These are phyloP conservation scores for Monoraphidium neglectum DNA, from an alignment of 139 green algal species.

Conservation along the genomic window DNA sequence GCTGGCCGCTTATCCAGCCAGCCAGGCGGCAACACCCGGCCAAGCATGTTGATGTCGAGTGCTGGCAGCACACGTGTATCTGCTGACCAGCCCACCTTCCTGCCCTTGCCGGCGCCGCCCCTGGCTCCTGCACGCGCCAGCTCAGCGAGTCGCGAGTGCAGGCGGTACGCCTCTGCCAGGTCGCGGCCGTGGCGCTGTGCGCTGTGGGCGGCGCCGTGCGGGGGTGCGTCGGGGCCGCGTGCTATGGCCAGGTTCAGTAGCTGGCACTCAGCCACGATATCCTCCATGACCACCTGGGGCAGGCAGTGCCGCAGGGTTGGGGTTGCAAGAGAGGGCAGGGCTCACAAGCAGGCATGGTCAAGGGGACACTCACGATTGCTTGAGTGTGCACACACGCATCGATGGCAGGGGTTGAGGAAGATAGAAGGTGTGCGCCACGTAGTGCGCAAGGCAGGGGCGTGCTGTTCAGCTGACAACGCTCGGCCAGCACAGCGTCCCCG, in stretches of 20 bases:
- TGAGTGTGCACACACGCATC: background rate
- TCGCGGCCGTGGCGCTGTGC: background rate
- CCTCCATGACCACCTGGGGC: constrained; percentile 56
- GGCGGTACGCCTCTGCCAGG: background rate
- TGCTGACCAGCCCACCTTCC: background rate
- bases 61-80: background rate
- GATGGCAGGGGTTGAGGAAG: background rate
- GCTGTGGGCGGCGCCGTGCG: background rate
- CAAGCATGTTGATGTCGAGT: background rate
- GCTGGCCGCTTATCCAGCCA: background rate
- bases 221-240: background rate
- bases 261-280: constrained; percentile 35
- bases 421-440: background rate
- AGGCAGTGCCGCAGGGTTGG: constrained; percentile 54
- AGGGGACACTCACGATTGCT: background rate
- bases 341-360: constrained; percentile 18
- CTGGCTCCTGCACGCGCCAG: constrained; percentile 36
- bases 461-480: constrained; percentile 9
- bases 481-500: constrained; percentile 50
- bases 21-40: too few relatives aligned
- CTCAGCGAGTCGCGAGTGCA: constrained; percentile 18
- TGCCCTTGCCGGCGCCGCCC: constrained; percentile 10
- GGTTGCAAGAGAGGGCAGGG: constrained; percentile 30
- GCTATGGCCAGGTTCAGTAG: background rate
- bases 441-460: too few relatives aligned